Base-by-base conservation (phyloP, 2,329 filamentous ascomycete species). In the Ceratocystis destructans region DNA sequence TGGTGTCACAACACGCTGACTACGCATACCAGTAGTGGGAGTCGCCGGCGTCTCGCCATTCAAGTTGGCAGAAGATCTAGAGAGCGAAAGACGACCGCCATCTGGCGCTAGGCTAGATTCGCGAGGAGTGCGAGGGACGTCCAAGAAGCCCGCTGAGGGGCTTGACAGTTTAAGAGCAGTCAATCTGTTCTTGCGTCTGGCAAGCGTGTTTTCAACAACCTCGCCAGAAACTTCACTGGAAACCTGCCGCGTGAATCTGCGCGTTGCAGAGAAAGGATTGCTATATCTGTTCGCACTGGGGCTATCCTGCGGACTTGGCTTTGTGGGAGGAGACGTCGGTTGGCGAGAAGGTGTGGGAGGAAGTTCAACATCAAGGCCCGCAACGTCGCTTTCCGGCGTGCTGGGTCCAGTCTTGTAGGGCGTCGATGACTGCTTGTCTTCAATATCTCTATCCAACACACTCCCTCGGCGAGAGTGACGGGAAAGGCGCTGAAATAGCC, bases 311-410 rank as follows among this genome's bases (percentile, higher is more conserved):
- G 75, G 75, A 46, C 74, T 71, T 50, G 75, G 75, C 61, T 73
- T 75, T 74, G 69, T 72, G 74, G 65, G 81, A 71, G 75, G 77
- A 50, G 74, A 77, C 66, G 76, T 76, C 70, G 84, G 84, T 75
- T 96, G 97, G 0, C 66, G 63, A 33, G 94, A 97, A 0, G 94
- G 94, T 1, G 94, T 99, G 0, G 93, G 92, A n/a, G 93, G 92
- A 67, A 93, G 79, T 62, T 96, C 91, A 48, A 77, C 80, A 73
- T 64, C 73, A 5, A 25, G 65, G 5, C 63, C 62, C 5, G 55
- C 22, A 55, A n/a, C 37, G n/a, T 64, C 67, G 8, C 66, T 64
- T 8, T 65, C 59, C 5, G 37, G 61, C 25, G n/a, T 63, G 6
- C 31, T 37, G 15, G 48, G 66, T 12, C 50, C 53, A 3, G 64